These are phyloP conservation scores for Maudiozyma serrabonitensis DNA, from an alignment of 805 yeast species.

Conservation along the genomic window DNA sequence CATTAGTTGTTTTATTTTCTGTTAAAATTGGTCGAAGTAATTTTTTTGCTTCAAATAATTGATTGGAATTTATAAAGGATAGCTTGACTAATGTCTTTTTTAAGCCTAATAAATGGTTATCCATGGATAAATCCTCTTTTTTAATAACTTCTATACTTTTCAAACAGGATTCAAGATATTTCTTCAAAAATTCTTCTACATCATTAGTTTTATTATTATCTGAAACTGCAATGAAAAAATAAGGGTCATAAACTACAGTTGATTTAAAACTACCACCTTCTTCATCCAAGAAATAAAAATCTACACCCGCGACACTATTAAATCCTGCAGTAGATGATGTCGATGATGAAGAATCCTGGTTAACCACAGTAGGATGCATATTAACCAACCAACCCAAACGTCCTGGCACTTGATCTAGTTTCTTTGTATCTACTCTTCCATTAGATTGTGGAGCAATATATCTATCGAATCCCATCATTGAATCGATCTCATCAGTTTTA, in stretches of 20 bases:
- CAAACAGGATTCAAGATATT: conserved; percentile 52
- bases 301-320: conserved; percentile 75
- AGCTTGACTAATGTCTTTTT: conserved; percentile 55
- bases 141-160: conserved; percentile 45
- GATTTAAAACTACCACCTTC: conserved; percentile 95
- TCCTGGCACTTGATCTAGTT: conserved; percentile 17
- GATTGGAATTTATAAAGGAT: conserved; percentile 63
- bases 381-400: conserved; percentile 80
- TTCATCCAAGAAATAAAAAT: conserved; percentile 86
- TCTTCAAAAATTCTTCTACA: conserved; percentile 75
- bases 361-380: conserved; percentile 79
- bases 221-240: conserved; percentile 60
- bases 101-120: conserved; percentile 81
- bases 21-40: conserved; percentile 57
- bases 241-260: conserved; percentile 76
- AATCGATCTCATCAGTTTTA: conserved; percentile 59
- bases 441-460: conserved; percentile 56
- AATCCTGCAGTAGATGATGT: conserved; percentile 6
- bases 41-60: conserved; percentile 67
- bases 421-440: conserved; percentile 10
- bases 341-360: conserved; percentile 32
- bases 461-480: conserved; percentile 81
- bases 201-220: conserved; percentile 39
- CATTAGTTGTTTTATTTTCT: conserved; percentile 52
- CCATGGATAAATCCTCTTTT: conserved; percentile 73